Conservation (phyloP, 208 protist genomes). For the Wallacemonas sp. region DNA sequence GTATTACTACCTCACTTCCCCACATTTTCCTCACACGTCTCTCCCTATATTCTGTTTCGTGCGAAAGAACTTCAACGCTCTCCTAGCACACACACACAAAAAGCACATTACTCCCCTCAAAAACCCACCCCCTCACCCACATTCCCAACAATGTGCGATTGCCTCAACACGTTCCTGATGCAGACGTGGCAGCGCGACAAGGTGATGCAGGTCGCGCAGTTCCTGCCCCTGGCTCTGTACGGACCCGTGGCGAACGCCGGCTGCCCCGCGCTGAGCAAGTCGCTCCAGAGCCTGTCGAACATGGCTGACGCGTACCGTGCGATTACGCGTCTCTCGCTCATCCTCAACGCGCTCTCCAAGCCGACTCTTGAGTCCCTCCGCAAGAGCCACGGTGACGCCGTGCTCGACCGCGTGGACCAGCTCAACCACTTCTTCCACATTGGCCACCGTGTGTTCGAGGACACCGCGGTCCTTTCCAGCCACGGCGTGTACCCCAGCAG, state of each 20-base stretch:
- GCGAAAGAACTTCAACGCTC: background rate
- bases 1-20: too few species aligned
- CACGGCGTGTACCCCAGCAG: conserved; percentile 57
- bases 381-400: conserved; percentile 56
- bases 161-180: conserved; percentile 57
- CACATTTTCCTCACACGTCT: too few species aligned
- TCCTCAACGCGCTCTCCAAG: conserved; percentile 69
- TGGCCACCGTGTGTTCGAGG: conserved; percentile 82
- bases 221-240: conserved; percentile 73
- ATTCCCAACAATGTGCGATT: conserved; percentile 44
- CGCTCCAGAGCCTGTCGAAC: conserved; percentile 61
- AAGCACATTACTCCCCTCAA: conserved; percentile 9
- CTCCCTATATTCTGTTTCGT: too few species aligned
- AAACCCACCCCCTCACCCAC: background rate
- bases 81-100: conserved; percentile 8
- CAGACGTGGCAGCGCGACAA: conserved; percentile 84
- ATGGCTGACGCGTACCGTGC: conserved; percentile 88
- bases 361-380: conserved; percentile 52
- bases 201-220: conserved; percentile 89
- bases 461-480: conserved; percentile 73
- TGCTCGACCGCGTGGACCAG: conserved; percentile 66
- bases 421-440: conserved; percentile 83
- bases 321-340: conserved; percentile 82
- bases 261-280: conserved; percentile 59
- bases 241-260: conserved; percentile 56